Evolutionary conservation across 2,329 filamentous ascomycete genomes (phyloP), one percentile per base, ranked within the genome.

Genomic region (Pseudogymnoascus sp.): DNA sequence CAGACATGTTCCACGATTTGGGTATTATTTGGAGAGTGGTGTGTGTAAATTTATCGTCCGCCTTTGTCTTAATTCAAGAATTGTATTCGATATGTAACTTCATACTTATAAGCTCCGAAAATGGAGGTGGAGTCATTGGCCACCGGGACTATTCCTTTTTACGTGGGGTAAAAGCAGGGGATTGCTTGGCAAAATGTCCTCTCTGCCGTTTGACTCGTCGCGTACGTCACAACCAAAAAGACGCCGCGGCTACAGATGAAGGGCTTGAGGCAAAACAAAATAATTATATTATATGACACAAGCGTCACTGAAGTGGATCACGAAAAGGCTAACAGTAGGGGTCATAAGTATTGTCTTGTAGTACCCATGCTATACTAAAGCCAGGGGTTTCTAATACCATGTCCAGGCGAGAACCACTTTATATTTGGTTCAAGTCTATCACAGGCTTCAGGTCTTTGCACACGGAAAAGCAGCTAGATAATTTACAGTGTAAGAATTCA

Each of bases 111-210:
- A 56, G 50, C 50, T 56, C 50, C 50, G 50, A 56, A 56, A 56
- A 56, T 56, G 50, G 50, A 56, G 50, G 50, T 56, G 50, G 50
- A 56, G 50, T 56, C 50, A 56, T 56, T 56, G 50, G 50, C 50
- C 50, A 56, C 50, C 50, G 17, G 29, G 50, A 33, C 50, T 56
- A 56, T 56, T 56, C 50, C 50, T 56, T 56, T 56, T 56, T 56
- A 56, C 50, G 50, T 56, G 50, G 50, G 50, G 50, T 56, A 56
- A 56, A 56, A 56, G 50, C 50, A 56, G 50, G 50, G 50, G 50
- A 56, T 6, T 19, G 7, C 50, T 56, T 56, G 50, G 50, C 50
- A 35, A 56, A 56, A 56, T 56, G 50, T 56, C 50, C 50, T 56
- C 29, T 2, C 9, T 17, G 50, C 17, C 17, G 50, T 56, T 56